Percentiles rank a stretch among this genome's conserved stretches.
phyloP scores from a whole-genome alignment of 2,329 filamentous ascomycete genomes.

The Dichotomopilus funicola region DNA sequence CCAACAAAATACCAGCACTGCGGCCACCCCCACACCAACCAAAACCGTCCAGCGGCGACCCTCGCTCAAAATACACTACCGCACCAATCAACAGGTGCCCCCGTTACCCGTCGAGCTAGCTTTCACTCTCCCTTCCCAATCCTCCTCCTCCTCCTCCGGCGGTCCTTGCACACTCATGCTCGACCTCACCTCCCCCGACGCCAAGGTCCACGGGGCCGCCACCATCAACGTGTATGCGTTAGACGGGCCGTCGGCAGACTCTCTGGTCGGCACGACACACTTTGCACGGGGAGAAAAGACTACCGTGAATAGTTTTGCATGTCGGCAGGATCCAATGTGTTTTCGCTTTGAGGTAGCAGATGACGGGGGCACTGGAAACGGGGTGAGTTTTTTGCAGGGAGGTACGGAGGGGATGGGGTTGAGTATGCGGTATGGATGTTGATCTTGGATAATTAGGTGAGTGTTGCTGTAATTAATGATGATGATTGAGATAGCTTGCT shows the following conservation, averaged over 20 bases:
- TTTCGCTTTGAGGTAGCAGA: conserved; percentile 10
- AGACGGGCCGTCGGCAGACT: conserved; percentile 10
- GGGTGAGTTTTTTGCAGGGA: conserved; percentile 6
- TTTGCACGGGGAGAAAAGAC: conserved; percentile 1
- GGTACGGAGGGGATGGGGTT: conserved; percentile 6
- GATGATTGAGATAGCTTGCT: too few relatives aligned
- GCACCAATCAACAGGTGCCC: neutral
- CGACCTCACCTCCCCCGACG: neutral
- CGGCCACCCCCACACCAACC: neutral
- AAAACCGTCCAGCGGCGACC: neutral
- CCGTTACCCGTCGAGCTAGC: neutral
- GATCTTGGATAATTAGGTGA: neutral
- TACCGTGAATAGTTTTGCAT: conserved; percentile 15
- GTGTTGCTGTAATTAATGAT: too few relatives aligned
- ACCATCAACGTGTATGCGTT: conserved; percentile 15
- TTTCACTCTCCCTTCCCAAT: neutral
- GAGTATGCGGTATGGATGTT: conserved; percentile 9
- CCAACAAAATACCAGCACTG: neutral
- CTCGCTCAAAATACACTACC: neutral
- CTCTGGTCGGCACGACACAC: conserved; percentile 11
- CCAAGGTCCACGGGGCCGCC: neutral
- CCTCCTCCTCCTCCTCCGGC: neutral
- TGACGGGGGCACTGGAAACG: neutral
- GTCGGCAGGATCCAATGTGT: conserved; percentile 13
- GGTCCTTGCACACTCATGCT: neutral